Base-by-base conservation (phyloP, 2,329 filamentous ascomycete species). In the Diaporthe ampelina region DNA sequence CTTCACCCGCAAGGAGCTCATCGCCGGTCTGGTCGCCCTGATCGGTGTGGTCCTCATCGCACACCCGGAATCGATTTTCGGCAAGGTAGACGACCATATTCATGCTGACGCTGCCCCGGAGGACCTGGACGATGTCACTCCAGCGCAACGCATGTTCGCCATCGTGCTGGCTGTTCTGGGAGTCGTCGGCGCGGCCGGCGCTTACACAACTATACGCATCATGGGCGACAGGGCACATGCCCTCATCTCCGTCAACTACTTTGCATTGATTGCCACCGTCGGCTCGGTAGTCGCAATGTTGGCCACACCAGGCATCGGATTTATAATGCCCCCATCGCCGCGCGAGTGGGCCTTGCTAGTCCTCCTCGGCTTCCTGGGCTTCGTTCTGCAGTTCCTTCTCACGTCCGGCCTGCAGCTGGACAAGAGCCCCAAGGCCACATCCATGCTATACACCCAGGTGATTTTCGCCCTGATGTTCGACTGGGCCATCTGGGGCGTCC, bases 181-280 rank as follows among this genome's bases (percentile, higher is more conserved):
- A 0, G 92, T 95, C 0, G 81, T 94, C 1, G 93, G 92, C 3
- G 89, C 92, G 0, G 91, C 93, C 0, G 88, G 88, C 0, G 94
- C 94, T 1, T 95, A 92, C 78, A 93, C 91, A 0, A 92, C 90
- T 0, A 94, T 97, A 74, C 88, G 94, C 11, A 90, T 93, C 79
- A 95, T 96, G 74, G 94, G 94, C 1, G 90, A 91, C 77, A 87
- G 93, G 26, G 92, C 92, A 0, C 94, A 96, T 80, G 91, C 94
- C 0, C 88, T 97, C 21, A 89, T 96, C 56, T 92, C 89, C 40
- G 94, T 96, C 10, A 95, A 94, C 76, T 96, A 95, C 81, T 95
- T 96, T 80, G 91, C 92, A 1, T 84, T 85, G 0, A 88, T 91
- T 81, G 93, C 92, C 52, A 93, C 91, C 0, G 78, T 94, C 0